phyloP scores from a whole-genome alignment of 2,329 filamentous ascomycete species.

The Grosmannia clavigera region DNA sequence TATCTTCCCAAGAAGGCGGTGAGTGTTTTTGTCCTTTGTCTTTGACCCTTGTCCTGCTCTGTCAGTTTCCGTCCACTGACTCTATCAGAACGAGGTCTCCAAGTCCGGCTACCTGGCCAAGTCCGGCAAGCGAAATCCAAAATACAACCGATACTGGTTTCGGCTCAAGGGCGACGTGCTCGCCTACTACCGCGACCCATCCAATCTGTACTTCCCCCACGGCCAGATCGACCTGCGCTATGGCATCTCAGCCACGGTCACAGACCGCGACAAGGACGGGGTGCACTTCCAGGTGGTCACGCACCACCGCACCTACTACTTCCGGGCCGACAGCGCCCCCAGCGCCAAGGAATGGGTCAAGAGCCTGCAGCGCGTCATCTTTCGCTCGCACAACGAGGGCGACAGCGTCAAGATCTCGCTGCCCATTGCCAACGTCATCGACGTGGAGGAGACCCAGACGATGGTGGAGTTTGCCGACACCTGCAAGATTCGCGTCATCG shows the following conservation, averaged over 20 bases:
- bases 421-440: constrained; percentile 77
- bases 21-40: constrained; percentile 20
- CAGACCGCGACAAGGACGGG: constrained; percentile 56
- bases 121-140: constrained; percentile 75
- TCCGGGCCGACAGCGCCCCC: constrained; percentile 73
- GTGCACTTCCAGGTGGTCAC: constrained; percentile 72
- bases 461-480: constrained; percentile 89
- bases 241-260: constrained; percentile 72
- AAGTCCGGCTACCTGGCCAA: constrained; percentile 87
- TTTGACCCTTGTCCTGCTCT: not conserved
- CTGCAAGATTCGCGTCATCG: constrained; percentile 82
- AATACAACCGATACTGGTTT: constrained; percentile 88
- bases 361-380: constrained; percentile 85
- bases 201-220: constrained; percentile 80
- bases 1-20: constrained; percentile 90
- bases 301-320: constrained; percentile 70
- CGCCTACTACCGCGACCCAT: constrained; percentile 74
- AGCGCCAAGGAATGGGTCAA: constrained; percentile 97
- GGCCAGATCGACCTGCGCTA: constrained; percentile 89
- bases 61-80: not conserved
- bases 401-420: constrained; percentile 94
- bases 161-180: constrained; percentile 82
- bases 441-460: constrained; percentile 72
- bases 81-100: constrained; percentile 49
- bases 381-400: constrained; percentile 88